Evolutionary conservation across 129 eudicot genomes (phyloP), one percentile per base, ranked within the genome.

Genomic region (Dittrichia graveolens): DNA sequence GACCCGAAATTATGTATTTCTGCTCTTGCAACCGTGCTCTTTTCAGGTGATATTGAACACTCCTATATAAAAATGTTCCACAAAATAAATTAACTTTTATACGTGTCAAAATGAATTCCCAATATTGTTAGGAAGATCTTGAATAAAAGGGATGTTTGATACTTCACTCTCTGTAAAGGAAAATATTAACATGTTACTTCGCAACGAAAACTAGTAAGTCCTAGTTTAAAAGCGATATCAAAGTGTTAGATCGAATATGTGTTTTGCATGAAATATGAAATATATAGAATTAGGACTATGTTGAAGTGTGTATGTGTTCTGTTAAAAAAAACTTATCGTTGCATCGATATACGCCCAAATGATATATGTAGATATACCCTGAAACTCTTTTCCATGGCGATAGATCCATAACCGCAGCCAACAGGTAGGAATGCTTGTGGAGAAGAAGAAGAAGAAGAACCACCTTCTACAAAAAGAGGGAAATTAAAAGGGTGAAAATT

Each of bases 321-420:
- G 31, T 24, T 24, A 24, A 24, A 24, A 24, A 24, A 24, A 24
- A 24, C 31, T 24, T 24, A 0, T 24, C 1, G 31, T 24, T 24
- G 31, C 31, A 24, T 24, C 31, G 2, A 24, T 24, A 24, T 24
- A 24, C 2, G 1, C 31, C 31, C 31, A 24, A 24, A 24, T 24
- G 31, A 34, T 13, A 4, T 63, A 65, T 63, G 49, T 52, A 61
- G 15, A 5, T 8, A 61, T 82, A 93, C 98, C 87, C 92, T 83
- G 69, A 93, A 93, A 34, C 85, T 93, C 35, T 78, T 86, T 86
- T 94, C 98, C 93, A 94, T 87, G 56, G 90, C 85, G 54, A 84
- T 45, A 8, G 95, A 83, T 79, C 98, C 97, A 78, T 94, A 88
- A 39, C 87, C 84, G 61, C 72, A 85, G 75, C 78, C 76, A 45